A percentile compares a stretch with the other conserved stretches of the same genome.
phyloP scores from a whole-genome alignment of 331 rosid genomes.

The Erythrophleum ivorense region DNA sequence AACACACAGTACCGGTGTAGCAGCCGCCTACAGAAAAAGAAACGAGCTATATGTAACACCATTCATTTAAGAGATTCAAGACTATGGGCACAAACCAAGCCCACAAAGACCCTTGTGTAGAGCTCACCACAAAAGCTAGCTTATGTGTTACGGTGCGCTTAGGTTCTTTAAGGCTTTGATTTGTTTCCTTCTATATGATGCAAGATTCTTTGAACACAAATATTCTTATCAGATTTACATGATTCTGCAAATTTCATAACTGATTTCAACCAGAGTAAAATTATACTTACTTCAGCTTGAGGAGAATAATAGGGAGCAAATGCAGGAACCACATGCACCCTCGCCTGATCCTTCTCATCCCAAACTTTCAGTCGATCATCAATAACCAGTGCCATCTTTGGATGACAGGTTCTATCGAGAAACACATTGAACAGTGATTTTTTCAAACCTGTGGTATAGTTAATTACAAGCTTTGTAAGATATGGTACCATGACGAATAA shows the following conservation, averaged over 20 bases:
- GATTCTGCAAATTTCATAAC: too few species aligned
- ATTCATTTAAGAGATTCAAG: too few species aligned
- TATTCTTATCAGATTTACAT: too few species aligned
- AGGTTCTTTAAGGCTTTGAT: constrained; percentile 14
- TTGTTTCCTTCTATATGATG: constrained; percentile 1
- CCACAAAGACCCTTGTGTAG: constrained; percentile 8
- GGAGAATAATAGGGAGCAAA: constrained; percentile 76
- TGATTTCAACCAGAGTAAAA: too few species aligned
- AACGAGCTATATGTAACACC: too few species aligned
- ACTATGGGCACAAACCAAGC: too few species aligned
- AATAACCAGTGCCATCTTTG: constrained; percentile 72
- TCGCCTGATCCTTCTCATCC: constrained; percentile 75
- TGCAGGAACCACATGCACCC: constrained; percentile 79
- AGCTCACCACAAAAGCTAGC: constrained; percentile 7
- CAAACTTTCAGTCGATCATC: constrained; percentile 81
- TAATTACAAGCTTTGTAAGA: constrained; percentile 11
- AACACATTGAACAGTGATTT: constrained; percentile 61
- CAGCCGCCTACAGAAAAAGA: too few species aligned
- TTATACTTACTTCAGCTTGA: constrained; percentile 64
- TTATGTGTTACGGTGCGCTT: background rate
- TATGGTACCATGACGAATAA: background rate
- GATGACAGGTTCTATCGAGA: constrained; percentile 66
- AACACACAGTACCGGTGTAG: constrained; percentile 65
- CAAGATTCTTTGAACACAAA: too few species aligned
- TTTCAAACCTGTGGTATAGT: background rate